Base-by-base conservation (phyloP, 2,329 filamentous ascomycete genomes). In the Fusarium sp. region DNA sequence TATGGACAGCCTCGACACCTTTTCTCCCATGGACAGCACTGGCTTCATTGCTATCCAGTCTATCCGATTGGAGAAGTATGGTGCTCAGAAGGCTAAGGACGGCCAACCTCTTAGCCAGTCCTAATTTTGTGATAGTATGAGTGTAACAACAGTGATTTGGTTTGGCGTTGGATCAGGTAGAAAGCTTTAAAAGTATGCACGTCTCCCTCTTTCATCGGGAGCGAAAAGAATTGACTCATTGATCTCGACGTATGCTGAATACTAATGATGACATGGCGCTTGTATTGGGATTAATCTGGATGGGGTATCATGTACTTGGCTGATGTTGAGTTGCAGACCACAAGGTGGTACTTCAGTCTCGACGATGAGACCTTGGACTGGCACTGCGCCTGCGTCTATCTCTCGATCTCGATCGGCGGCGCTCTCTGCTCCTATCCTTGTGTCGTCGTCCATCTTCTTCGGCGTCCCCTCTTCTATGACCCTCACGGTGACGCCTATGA, bases 21-120 rank as follows among this genome's bases (percentile, higher is more conserved):
- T 92, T 84, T 87, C 86, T 70, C 88, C 84, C 71, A 92, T 93
- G 90, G 92, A 94, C 78, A 89, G 90, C 74, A 87, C 78, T 23
- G 86, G 86, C 30, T 90, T 91, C 78, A 90, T 95, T 78, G 86
- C 50, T 82, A 71, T 71, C 26, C 69, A 69, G 30, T 60, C 69
- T 30, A 73, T 71, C 38, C 69, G 69, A 42, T 27, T 92, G 55
- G 84, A 90, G 81, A 91, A 83, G 75, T 80, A 81, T 45, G 79
- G 79, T 20, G 65, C 30, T 27, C 61, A 67, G 46, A 82, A 80
- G 75, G 78, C 77, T 33, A 75, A 75, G 64, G 75, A 80, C 23
- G 79, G 79, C 61, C 69, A 83, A 80, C 74, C 73, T 41, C 73
- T 76, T 10, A 71, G 62, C 52, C 60, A 70, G 46, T 70, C 67